Base-by-base conservation (phyloP, 2,329 filamentous ascomycete species). In the Exserohilum turcica region DNA sequence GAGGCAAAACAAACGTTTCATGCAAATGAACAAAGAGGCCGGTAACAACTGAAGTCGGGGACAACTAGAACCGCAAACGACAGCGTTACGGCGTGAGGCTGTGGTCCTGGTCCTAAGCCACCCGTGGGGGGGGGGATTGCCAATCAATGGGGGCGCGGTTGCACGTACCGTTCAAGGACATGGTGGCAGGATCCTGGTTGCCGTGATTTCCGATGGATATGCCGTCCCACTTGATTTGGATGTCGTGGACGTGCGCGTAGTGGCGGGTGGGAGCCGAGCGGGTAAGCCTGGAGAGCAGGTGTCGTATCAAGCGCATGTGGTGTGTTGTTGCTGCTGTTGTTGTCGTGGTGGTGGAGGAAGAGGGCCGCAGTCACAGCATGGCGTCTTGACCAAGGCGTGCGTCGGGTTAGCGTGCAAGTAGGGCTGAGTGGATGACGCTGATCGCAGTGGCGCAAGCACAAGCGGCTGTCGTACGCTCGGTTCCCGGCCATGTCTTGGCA, bases 241-340 rank as follows among this genome's bases (percentile, higher is more conserved):
- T 58, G 60, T 72, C 67, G 66, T 70, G 68, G 3, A 72, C 68
- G 43, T 68, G 64, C 13, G 68, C 68, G 57, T 59, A 70, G 5
- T 57, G 48, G 33, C 66, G 60, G 43, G 47, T 62, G 2, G 38
- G 28, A 10, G 50, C 28, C 5, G 18, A 18, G 28, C 45, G 49
- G 37, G 32, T 16, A 16, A 48, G 19, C 16, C 43, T 47, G 15
- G 37, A 37, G 18, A 52, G n/a, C 6, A 48, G 19, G 18, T 19
- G 37, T 2, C 48, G 52, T 46, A 54, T 24, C n/a, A 53, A 3
- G 15, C 49, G 53, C 53, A 56, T 56, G 6, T 28, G 43, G 32
- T 10, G 6, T 24, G 21, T 24, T 24, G 4, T 24, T 24, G 21
- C n/a, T n/a, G n/a, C n/a, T n/a, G n/a, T n/a, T n/a, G n/a, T n/a